These are phyloP conservation scores for Trametes maxima DNA, from an alignment of 768 basidiomycete species.

Conservation along the genomic window DNA sequence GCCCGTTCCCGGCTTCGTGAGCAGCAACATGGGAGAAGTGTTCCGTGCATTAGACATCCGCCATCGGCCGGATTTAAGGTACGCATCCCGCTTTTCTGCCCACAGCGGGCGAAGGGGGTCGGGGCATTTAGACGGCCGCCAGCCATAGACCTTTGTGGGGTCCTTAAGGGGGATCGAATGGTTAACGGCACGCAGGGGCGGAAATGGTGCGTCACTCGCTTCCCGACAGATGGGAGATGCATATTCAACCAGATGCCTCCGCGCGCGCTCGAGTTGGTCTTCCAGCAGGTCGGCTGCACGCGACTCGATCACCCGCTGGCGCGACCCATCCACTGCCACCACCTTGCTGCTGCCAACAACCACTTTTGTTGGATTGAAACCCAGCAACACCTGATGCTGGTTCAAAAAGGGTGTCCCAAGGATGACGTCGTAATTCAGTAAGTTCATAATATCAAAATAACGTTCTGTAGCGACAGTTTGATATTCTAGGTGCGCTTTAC, in stretches of 20 bases:
- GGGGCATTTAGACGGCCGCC: constrained; percentile 26
- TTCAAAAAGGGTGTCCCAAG: constrained; percentile 32
- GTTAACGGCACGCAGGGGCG: constrained; percentile 26
- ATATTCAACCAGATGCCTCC: constrained; percentile 13
- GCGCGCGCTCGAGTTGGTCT: constrained; percentile 13
- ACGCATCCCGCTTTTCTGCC: constrained; percentile 25
- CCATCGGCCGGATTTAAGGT: constrained; percentile 29
- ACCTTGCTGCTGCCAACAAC: neutral
- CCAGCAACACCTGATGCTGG: constrained; percentile 7
- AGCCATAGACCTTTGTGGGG: constrained; percentile 21
- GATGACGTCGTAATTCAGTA: constrained; percentile 28
- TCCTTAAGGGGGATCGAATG: constrained; percentile 27
- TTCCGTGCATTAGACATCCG: constrained; percentile 18
- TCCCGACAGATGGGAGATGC: constrained; percentile 20
- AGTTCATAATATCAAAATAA: constrained; percentile 26
- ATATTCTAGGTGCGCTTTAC: constrained; percentile 15
- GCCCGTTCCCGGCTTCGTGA: constrained; percentile 11
- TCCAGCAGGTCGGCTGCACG: constrained; percentile 12
- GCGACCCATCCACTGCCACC: constrained; percentile 5
- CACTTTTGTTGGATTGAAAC: constrained; percentile 16
- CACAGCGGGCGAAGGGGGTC: constrained; percentile 24
- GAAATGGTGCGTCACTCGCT: constrained; percentile 14
- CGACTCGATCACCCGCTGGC: constrained; percentile 1
- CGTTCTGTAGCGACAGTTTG: constrained; percentile 19
- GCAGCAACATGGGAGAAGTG: constrained; percentile 22